Conservation (phyloP, 441 rosid species). For the Gossypium schwendimanii region DNA sequence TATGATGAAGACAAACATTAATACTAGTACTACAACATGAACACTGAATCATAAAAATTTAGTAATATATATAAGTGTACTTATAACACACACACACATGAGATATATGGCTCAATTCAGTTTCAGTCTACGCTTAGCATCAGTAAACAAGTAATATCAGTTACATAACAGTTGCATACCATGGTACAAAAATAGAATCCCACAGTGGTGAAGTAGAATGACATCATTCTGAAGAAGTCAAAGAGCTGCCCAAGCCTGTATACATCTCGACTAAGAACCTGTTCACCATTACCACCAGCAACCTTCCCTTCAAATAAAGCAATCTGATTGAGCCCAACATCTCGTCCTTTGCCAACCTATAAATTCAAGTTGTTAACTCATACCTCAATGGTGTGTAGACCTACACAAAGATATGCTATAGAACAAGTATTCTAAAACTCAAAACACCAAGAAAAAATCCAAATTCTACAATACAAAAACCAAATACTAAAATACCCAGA, state of each 20-base stretch:
- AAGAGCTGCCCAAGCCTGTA: conserved; percentile 99
- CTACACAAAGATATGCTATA: not conserved
- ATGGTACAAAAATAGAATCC: conserved; percentile 93
- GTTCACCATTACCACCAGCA: conserved; percentile 98
- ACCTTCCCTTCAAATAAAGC: conserved; percentile 99
- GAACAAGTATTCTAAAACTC: not conserved
- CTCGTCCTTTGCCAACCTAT: conserved; percentile 99
- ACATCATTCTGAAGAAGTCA: conserved; percentile 98
- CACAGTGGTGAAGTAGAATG: conserved; percentile 94
- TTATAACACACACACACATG: not conserved
- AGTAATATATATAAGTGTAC: not conserved
- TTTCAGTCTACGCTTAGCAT: conserved; percentile 6
- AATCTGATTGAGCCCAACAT: conserved; percentile 98
- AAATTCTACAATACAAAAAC: not conserved
- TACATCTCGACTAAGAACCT: conserved; percentile 96
- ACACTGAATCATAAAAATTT: not conserved
- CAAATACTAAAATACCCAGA: not conserved
- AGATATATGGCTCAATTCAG: not conserved
- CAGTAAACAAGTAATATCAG: conserved; percentile 3
- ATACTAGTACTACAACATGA: not conserved
- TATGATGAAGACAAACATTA: not conserved
- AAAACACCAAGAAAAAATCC: not conserved
- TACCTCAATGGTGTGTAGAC: not conserved
- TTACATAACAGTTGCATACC: conserved; percentile 45
- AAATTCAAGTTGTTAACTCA: conserved; percentile 21